phyloP scores from a whole-genome alignment of 2,329 filamentous ascomycete species.

The Microthyrium microscopicum region DNA sequence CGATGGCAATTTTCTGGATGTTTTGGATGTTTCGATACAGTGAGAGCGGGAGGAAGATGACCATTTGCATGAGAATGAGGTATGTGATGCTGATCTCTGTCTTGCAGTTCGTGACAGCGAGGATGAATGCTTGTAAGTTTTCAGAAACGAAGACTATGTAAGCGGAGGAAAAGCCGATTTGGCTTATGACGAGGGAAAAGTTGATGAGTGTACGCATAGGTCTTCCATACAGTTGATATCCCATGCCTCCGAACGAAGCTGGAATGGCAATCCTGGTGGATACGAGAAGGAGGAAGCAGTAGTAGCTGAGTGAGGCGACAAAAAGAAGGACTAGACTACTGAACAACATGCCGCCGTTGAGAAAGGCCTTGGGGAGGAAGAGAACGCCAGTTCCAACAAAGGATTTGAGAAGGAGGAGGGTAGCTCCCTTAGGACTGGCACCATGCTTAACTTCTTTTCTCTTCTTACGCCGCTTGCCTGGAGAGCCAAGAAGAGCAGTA shows the following conservation, averaged over 20 bases:
- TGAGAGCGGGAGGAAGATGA: conserved; percentile 88
- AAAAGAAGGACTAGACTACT: conserved; percentile 78
- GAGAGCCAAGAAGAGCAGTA: conserved; percentile 54
- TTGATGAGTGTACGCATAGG: conserved; percentile 83
- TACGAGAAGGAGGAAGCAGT: conserved; percentile 91
- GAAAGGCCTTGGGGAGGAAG: conserved; percentile 80
- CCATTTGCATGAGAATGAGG: conserved; percentile 86
- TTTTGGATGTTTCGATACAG: conserved; percentile 94
- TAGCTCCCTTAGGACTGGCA: conserved; percentile 62
- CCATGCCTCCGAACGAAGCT: conserved; percentile 96
- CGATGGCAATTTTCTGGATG: conserved; percentile 81
- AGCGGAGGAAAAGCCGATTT: conserved; percentile 85
- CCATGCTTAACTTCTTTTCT: conserved; percentile 62
- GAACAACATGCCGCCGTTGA: conserved; percentile 96
- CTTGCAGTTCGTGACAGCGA: conserved; percentile 77
- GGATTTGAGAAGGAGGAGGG: conserved; percentile 79
- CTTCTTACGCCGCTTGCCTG: conserved; percentile 50
- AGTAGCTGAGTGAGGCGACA: conserved; percentile 80
- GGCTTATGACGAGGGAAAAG: conserved; percentile 81
- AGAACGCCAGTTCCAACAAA: conserved; percentile 94
- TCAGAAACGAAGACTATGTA: conserved; percentile 96
- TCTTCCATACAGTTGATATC: conserved; percentile 75
- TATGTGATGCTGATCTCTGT: conserved; percentile 72
- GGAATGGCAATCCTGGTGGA: conserved; percentile 70
- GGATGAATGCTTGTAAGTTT: conserved; percentile 86